Base-by-base conservation (phyloP, 176 grass and related monocot species). In the Urochloa ruziziensis region DNA sequence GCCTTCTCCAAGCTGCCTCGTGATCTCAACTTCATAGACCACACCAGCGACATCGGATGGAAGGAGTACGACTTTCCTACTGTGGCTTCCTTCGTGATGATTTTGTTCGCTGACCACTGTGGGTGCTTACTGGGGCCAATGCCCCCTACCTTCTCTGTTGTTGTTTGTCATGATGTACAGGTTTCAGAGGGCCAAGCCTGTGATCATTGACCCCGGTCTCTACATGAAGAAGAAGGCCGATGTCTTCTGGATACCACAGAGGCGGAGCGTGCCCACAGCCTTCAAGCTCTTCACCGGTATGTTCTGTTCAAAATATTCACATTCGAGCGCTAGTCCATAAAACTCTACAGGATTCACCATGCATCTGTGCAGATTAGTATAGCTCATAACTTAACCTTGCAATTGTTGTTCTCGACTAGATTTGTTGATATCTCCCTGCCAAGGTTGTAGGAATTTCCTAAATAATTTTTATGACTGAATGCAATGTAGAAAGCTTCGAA, bases 281-380 rank as follows among this genome's bases (percentile, higher is more conserved):
- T 93, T 93, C 87, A 93, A 90, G n/a, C 87, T 92, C 52, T 92
- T 89, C 71, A 92, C 91, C 2, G 91, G 91, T 92, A 76, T 58
- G 47, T 7, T 7, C 4, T 71, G 3, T 28, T 44, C 0, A 12
- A 27, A 64, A 29, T 4, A 54, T 65, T 40, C 10, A 30, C 60
- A 44, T 63, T 7, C 17, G 32, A 42, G 16, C 42, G 42, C 2
- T 44, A 44, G 10, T 11, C 42, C 42, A 16, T 1, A 40, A 12
- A 73, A 53, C 7, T 21, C 3, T 29, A 1, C 65, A 35, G 8
- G 43, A 28, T 80, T 60, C 17, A 14, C 49, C 47, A 49, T 34
- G 9, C 32, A 52, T 49, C 0, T 73, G 2, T 79, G n/a, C 23
- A 61, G 18, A 42, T 39, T 83, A 78, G 19, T n/a, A 35, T 67